Base-by-base conservation (phyloP, 2,329 filamentous ascomycete genomes). In the Mariannaea sp. region DNA sequence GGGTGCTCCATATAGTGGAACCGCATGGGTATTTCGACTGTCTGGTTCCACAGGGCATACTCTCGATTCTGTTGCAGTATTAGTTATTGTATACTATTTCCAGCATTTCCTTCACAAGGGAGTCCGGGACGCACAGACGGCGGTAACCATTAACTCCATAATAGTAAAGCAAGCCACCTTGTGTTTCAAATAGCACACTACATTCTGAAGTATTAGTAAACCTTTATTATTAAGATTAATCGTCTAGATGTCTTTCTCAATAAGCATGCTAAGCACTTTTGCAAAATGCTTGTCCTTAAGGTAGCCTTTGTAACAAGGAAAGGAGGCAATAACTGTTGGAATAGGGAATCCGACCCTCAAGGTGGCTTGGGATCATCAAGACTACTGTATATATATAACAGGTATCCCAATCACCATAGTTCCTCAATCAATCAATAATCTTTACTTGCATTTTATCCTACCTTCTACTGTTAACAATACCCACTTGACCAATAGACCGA, bases 1-100 rank as follows among this genome's bases (percentile, higher is more conserved):
- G 49, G 40, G 33, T 33, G 19, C 38, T 51, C 49, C 16, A 32
- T 45, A 12, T 40, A 45, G 27, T 40, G 13, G 41, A 41, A 46
- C 0, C 41, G 26, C 13, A 52, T 5, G 5, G 49, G 41, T 2
- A 52, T 45, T 13, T 52, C 35, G 5, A 39, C 33, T 2, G 41
- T 46, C 26, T 52, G 41, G n/a, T 52, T 52, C 6, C 41, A 10
- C n/a, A n/a, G n/a, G n/a, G n/a, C n/a, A n/a, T n/a, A n/a, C n/a
- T n/a, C n/a, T n/a, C n/a, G n/a, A n/a, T n/a, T n/a, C n/a, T n/a
- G n/a, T n/a, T 32, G 42, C 33, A 10, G 20, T 33, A 29, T 8
- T 22, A 29, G 19, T 45, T 33, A 24, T 45, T 13, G 17, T 45
- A 9, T 22, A 29, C 42, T 17, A 45, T 45, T 17, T 7, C 1